A percentile compares a stretch with the other conserved stretches of the same genome.
Conservation (phyloP, 208 protist genomes). For the Tritrichomonas foetus region DNA sequence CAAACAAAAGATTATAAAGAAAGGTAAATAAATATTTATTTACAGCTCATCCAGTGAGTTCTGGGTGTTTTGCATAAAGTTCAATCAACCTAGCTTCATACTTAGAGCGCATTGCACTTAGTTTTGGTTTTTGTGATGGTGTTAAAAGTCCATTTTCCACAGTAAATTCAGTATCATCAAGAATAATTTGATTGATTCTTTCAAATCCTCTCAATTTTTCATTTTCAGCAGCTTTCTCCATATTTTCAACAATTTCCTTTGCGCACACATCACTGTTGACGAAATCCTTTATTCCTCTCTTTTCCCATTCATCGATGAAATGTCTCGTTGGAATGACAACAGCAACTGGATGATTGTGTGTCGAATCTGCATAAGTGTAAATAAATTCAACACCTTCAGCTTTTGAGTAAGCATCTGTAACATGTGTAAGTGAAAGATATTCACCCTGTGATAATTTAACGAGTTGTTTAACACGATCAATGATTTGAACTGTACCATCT, state of each 20-base stretch:
- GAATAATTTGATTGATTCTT: background rate
- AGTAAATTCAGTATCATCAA: slow-evolving; percentile 45
- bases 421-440: slow-evolving; percentile 49
- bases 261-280: background rate
- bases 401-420: background rate
- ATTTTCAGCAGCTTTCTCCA: background rate
- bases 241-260: background rate
- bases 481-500: slow-evolving; percentile 50
- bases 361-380: background rate
- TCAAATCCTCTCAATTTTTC: slow-evolving; percentile 48
- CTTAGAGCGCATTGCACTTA: background rate
- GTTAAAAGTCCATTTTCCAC: slow-evolving; percentile 54
- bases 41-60: no score
- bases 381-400: background rate
- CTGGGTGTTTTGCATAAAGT: background rate
- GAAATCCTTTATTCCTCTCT: background rate
- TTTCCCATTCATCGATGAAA: background rate
- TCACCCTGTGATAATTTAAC: slow-evolving; percentile 55
- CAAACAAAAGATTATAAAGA: no score
- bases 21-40: no score
- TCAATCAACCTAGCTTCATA: background rate
- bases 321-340: background rate
- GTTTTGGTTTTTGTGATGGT: slow-evolving; percentile 51
- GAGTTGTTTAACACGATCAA: slow-evolving; percentile 56
- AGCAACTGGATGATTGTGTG: background rate